Evolutionary conservation across 169 alveolate genomes (phyloP).

Genomic region (Amoebophrya sp.): DNA sequence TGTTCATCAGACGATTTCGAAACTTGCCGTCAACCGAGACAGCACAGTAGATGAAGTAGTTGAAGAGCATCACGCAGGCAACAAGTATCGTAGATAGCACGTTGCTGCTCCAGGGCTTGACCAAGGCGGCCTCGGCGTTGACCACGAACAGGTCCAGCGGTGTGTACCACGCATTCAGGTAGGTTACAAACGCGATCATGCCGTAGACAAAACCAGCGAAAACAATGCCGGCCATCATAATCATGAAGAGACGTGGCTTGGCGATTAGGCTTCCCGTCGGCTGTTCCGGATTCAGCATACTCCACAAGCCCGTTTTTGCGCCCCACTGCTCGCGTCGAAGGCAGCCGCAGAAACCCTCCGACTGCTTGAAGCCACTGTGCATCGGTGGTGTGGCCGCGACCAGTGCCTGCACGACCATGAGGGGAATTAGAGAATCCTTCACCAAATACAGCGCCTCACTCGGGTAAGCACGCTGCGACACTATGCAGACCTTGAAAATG

Average conservation of each 20-base stretch:
- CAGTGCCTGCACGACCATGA: neutral
- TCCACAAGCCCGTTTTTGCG: neutral
- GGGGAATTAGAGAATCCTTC: neutral
- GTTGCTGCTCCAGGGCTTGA: neutral
- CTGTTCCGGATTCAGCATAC: neutral
- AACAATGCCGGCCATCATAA: neutral
- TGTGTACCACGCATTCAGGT: neutral
- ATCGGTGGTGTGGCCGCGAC: conserved; percentile 19
- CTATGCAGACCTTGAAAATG: neutral
- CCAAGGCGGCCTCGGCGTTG: neutral
- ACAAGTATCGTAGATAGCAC: neutral
- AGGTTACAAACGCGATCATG: neutral
- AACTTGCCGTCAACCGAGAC: conserved; percentile 7
- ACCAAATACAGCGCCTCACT: neutral
- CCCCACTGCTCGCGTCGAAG: conserved; percentile 26
- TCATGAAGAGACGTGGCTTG: neutral
- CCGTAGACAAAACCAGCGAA: neutral
- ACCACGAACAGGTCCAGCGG: neutral
- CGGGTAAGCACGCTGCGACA: conserved; percentile 11
- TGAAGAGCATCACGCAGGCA: neutral
- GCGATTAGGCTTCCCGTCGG: conserved; percentile 19
- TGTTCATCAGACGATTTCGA: neutral
- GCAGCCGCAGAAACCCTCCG: neutral
- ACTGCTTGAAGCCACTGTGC: neutral
- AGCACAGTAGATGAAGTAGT: neutral